Conservation (phyloP, 208 protist genomes). For the Trypanosoma vivax region DNA sequence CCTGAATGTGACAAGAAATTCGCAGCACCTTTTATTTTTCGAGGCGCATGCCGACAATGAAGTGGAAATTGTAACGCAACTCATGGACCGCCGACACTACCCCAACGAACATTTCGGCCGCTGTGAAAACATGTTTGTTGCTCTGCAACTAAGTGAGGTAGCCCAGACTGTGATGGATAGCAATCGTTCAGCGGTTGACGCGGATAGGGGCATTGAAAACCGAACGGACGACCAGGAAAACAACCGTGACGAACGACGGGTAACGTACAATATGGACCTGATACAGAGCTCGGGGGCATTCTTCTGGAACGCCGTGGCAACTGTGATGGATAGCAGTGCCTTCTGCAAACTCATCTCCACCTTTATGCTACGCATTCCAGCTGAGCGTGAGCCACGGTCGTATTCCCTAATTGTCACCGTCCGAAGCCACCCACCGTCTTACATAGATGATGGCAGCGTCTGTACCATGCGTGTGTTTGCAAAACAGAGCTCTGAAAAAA, state of each 20-base stretch:
- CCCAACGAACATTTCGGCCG: constrained; percentile 17
- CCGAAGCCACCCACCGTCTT: not conserved
- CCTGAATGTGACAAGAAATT: too few relatives aligned
- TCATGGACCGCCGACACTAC: constrained; percentile 41
- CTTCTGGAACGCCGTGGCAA: constrained; percentile 51
- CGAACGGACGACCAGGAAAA: not conserved
- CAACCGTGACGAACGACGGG: not conserved
- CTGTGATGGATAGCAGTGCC: constrained; percentile 51
- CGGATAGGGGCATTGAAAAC: not conserved
- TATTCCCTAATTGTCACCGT: constrained; percentile 33
- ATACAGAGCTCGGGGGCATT: constrained; percentile 6
- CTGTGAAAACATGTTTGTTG: constrained; percentile 36
- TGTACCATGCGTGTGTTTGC: constrained; percentile 48
- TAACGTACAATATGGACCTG: not conserved
- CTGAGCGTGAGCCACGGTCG: constrained; percentile 6
- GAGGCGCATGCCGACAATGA: too few relatives aligned
- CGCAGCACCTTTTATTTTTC: too few relatives aligned
- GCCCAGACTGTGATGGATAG: not conserved
- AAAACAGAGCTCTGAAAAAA: constrained; percentile 20
- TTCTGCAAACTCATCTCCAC: constrained; percentile 51
- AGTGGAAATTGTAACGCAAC: constrained; percentile 40
- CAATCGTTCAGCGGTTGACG: not conserved
- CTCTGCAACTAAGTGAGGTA: constrained; percentile 28
- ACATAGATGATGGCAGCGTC: not conserved
- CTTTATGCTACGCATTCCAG: constrained; percentile 37